Evolutionary conservation across 2,329 filamentous ascomycete genomes (phyloP), one percentile per base, ranked within the genome.

Genomic region (Chalaropsis thielavioides): DNA sequence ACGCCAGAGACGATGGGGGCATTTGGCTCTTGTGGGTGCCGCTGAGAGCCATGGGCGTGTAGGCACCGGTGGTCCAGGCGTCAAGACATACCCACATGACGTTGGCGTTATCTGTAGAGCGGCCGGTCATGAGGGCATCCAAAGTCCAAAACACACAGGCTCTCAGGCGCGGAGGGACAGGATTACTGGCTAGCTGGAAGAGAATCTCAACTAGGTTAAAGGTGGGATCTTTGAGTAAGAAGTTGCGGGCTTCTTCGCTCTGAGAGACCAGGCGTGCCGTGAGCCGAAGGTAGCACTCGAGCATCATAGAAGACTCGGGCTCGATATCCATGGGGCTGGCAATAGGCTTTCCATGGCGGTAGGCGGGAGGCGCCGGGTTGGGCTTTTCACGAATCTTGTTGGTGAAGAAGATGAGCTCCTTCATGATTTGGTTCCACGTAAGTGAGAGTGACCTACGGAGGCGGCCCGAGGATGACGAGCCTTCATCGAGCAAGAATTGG

Each of bases 291-390:
- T 97, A 97, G 70, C 90, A 92, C 72, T 96, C 91, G 35, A 99
- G 80, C 90, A 99, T 96, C 75, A 96, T 89, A n/a, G 88, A 86
- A 49, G 90, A 95, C 74, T 99, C 95, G 3, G 91, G 89, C 72
- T 96, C 92, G 35, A 81, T 80, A 72, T 95, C 91, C 67, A 90
- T 85, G 67, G 87, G 81, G 56, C 88, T 85, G 19, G 78, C 78
- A 54, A 82, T 78, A 58, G 83, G 77, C 72, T 89, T 87, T 59
- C 81, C 80, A 64, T 80, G 74, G 67, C 85, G 80, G 70, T 83
- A 81, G 44, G 75, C 74, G 13, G 72, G 72, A 0, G 64, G 62
- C 1, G 63, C 31, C 17, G 80, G 73, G 15, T 81, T 75, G 64
- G 88, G 83, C 70, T 86, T 87, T 68, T 95, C 88, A 61, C 86